A percentile compares a stretch with the other conserved stretches of the same genome.
phyloP scores from a whole-genome alignment of 345 rosid genomes.

The Lepidium sativum region DNA sequence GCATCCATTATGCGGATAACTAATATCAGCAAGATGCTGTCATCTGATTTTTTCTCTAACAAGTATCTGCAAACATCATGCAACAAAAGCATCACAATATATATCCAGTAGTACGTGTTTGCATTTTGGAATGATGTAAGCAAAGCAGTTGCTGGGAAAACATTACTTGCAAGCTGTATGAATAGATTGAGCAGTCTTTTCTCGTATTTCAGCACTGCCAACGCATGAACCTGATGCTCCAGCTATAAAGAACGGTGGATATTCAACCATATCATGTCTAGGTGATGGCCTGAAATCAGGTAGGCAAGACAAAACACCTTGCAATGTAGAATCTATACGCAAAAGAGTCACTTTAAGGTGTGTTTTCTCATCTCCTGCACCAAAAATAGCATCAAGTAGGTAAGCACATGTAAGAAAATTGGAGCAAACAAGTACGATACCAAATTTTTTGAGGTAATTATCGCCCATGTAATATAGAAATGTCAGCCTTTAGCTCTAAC shows the following conservation, averaged over 20 bases:
- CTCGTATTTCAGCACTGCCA: conserved; percentile 78
- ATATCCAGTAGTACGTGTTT: conserved; percentile 13
- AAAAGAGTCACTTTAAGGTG: conserved; percentile 96
- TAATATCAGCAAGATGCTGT: conserved; percentile 85
- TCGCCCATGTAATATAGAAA: conserved; percentile 2
- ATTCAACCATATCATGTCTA: conserved; percentile 50
- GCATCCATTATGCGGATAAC: conserved; percentile 92
- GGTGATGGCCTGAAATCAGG: conserved; percentile 92
- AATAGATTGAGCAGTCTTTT: conserved; percentile 72
- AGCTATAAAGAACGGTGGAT: conserved; percentile 76
- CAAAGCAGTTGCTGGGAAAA: conserved; percentile 17
- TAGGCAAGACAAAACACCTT: conserved; percentile 96
- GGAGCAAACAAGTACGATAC: conserved; percentile 7
- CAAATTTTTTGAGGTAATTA: neutral
- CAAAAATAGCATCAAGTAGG: conserved; percentile 22
- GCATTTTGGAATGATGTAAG: neutral
- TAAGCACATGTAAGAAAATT: neutral
- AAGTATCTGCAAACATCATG: conserved; percentile 50
- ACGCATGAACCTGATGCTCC: conserved; percentile 89
- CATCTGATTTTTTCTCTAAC: conserved; percentile 91
- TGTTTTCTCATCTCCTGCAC: conserved; percentile 91
- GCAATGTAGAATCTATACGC: conserved; percentile 93
- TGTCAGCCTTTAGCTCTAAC: conserved; percentile 9
- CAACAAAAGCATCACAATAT: conserved; percentile 8
- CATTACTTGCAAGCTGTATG: conserved; percentile 89